These are phyloP conservation scores for Leishmania braziliensis DNA, from an alignment of 208 protist genomes.

Conservation along the genomic window DNA sequence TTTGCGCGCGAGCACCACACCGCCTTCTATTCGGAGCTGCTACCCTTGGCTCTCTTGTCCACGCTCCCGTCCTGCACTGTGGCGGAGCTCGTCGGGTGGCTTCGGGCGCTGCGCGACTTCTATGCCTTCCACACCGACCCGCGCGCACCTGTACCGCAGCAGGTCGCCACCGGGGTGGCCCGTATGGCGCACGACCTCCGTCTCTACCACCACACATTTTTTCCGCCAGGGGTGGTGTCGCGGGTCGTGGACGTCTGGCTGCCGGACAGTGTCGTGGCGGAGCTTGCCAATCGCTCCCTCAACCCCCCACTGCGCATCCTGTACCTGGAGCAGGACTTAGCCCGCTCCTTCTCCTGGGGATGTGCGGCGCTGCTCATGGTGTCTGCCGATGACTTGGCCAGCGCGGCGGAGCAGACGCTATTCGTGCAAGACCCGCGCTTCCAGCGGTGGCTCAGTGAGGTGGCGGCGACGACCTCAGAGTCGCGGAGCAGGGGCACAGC, in stretches of 20 bases:
- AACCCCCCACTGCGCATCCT: conserved; percentile 58
- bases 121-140: conserved; percentile 43
- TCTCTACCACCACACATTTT: conserved; percentile 56
- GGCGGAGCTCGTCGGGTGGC: conserved; percentile 48
- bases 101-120: conserved; percentile 64
- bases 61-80: conserved; percentile 49
- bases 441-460: conserved; percentile 16
- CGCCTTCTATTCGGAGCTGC: conserved; percentile 68
- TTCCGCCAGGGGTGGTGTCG: conserved; percentile 42
- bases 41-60: conserved; percentile 75
- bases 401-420: conserved; percentile 27
- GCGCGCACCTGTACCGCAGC: conserved; percentile 49
- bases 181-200: conserved; percentile 66
- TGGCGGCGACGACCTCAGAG: not conserved
- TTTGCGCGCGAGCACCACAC: conserved; percentile 66
- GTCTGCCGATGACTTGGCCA: conserved; percentile 44
- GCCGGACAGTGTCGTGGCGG: conserved; percentile 36
- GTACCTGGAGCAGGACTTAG: conserved; percentile 48
- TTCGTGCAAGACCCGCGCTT: conserved; percentile 43
- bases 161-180: conserved; percentile 62
- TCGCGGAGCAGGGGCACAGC: not conserved
- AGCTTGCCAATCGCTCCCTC: conserved; percentile 57
- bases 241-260: conserved; percentile 52
- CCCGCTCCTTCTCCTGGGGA: conserved; percentile 40
- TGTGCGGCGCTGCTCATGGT: conserved; percentile 32